phyloP scores from a whole-genome alignment of 2,329 filamentous ascomycete genomes.

The Verticillium dahliae region DNA sequence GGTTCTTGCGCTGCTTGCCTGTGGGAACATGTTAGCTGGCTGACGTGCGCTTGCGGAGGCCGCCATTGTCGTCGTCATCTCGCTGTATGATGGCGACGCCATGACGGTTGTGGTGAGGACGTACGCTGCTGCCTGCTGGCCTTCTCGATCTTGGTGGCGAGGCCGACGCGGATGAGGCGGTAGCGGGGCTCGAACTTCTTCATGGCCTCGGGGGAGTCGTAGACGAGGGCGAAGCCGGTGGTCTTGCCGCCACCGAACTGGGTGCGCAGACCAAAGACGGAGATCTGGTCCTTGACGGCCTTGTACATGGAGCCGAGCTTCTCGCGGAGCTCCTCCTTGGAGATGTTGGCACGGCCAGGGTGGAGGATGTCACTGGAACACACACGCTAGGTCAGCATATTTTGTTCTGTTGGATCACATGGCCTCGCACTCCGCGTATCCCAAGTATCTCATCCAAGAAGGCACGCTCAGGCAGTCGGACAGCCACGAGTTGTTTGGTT shows the following conservation, averaged over 20 bases:
- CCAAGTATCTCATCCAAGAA: neutral
- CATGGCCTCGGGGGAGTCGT: conserved; percentile 96
- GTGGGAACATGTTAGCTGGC: conserved; percentile 25
- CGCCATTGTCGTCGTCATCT: neutral
- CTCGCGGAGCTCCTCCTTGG: conserved; percentile 95
- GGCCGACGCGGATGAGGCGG: conserved; percentile 89
- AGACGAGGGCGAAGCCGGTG: conserved; percentile 96
- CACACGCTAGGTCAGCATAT: conserved; percentile 7
- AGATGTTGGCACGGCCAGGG: conserved; percentile 96
- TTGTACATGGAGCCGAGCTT: conserved; percentile 98
- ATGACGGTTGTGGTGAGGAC: conserved; percentile 35
- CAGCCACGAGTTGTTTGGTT: neutral
- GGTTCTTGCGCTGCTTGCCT: conserved; percentile 99
- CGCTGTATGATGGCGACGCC: neutral
- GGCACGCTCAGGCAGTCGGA: neutral
- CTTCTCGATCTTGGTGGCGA: conserved; percentile 93
- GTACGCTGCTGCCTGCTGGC: conserved; percentile 97
- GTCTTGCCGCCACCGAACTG: conserved; percentile 99
- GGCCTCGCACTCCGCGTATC: neutral
- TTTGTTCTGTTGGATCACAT: neutral
- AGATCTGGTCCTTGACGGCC: conserved; percentile 94
- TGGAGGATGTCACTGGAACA: conserved; percentile 89
- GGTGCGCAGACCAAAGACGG: conserved; percentile 96
- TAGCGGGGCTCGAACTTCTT: conserved; percentile 99
- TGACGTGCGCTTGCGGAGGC: neutral